phyloP scores from a whole-genome alignment of 2,329 filamentous ascomycete genomes.

The Cladosporium halotolerans region DNA sequence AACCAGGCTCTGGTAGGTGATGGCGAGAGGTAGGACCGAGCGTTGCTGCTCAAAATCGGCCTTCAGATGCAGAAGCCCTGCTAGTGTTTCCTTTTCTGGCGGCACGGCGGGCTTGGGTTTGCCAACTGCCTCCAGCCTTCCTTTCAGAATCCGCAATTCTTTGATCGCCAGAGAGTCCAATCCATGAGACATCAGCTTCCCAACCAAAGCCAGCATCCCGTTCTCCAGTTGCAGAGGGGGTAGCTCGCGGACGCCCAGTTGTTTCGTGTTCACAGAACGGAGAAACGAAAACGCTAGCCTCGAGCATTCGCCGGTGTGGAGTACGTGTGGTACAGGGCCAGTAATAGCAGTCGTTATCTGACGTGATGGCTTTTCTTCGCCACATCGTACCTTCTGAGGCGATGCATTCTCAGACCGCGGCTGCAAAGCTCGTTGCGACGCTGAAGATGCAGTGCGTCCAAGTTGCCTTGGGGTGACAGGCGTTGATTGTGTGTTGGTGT shows the following conservation, averaged over 20 bases:
- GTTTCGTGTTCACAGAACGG: conserved; percentile 48
- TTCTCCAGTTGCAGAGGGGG: conserved; percentile 63
- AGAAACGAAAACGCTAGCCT: conserved; percentile 61
- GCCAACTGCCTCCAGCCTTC: conserved; percentile 46
- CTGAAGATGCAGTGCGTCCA: conserved; percentile 1
- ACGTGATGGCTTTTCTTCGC: neutral
- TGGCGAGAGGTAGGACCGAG: conserved; percentile 46
- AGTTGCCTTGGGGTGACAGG: conserved; percentile 44
- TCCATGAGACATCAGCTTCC: conserved; percentile 58
- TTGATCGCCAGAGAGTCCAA: conserved; percentile 63
- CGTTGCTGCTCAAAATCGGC: conserved; percentile 33
- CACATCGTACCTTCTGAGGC: conserved; percentile 8
- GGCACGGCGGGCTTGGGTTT: neutral
- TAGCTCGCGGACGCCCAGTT: conserved; percentile 48
- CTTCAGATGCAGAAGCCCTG: conserved; percentile 58
- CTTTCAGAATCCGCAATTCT: conserved; percentile 62
- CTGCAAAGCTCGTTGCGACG: conserved; percentile 30
- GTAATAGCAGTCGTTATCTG: neutral
- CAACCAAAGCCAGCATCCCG: conserved; percentile 64
- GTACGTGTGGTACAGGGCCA: conserved; percentile 16
- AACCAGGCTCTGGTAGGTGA: conserved; percentile 58
- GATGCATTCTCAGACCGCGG: conserved; percentile 45
- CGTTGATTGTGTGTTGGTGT: conserved; percentile 43
- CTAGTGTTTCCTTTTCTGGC: conserved; percentile 42
- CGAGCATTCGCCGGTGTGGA: conserved; percentile 62